A percentile compares a stretch with the other conserved stretches of the same genome.
Evolutionary conservation across 2,329 filamentous ascomycete genomes (phyloP).

Genomic region (Colletotrichum brevisporum): DNA sequence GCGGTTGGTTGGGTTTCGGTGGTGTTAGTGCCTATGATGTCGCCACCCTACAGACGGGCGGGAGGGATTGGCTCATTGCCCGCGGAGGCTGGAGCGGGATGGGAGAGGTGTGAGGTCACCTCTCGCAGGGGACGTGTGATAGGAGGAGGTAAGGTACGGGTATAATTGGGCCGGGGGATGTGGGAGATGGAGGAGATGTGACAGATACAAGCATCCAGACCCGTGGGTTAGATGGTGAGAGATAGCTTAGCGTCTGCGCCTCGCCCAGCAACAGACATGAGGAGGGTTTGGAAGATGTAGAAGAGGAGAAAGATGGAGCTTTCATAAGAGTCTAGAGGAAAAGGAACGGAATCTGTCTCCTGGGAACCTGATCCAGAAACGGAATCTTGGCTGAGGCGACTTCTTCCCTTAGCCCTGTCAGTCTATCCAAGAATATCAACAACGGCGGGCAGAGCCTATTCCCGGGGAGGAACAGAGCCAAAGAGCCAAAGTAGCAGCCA

Average conservation of each 20-base stretch:
- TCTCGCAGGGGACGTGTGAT: slow-evolving; percentile 10
- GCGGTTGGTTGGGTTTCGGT: slow-evolving; percentile 19
- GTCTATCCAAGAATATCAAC: slow-evolving; percentile 19
- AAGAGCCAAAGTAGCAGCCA: not conserved
- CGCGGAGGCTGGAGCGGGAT: slow-evolving; percentile 25
- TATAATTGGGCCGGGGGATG: not conserved
- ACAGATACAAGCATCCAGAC: not conserved
- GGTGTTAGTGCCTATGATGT: slow-evolving; percentile 33
- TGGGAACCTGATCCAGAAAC: not conserved
- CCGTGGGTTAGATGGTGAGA: not conserved
- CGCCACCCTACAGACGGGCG: slow-evolving; percentile 39
- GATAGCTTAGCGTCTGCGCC: not conserved
- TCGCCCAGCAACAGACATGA: not conserved
- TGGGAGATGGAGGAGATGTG: not conserved
- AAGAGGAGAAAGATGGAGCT: not conserved
- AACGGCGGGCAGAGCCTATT: slow-evolving; percentile 5
- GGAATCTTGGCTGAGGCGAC: slow-evolving; percentile 29
- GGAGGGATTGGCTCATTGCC: slow-evolving; percentile 36
- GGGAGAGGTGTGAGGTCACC: slow-evolving; percentile 29
- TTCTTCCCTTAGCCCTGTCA: slow-evolving; percentile 10
- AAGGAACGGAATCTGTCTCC: not conserved
- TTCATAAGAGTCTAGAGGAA: not conserved
- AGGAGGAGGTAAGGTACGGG: not conserved
- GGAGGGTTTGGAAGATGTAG: not conserved
- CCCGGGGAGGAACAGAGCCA: not conserved